A percentile compares a stretch with the other conserved stretches of the same genome.
Evolutionary conservation across 306 rosid genomes (phyloP).

Genomic region (Vicia villosa): DNA sequence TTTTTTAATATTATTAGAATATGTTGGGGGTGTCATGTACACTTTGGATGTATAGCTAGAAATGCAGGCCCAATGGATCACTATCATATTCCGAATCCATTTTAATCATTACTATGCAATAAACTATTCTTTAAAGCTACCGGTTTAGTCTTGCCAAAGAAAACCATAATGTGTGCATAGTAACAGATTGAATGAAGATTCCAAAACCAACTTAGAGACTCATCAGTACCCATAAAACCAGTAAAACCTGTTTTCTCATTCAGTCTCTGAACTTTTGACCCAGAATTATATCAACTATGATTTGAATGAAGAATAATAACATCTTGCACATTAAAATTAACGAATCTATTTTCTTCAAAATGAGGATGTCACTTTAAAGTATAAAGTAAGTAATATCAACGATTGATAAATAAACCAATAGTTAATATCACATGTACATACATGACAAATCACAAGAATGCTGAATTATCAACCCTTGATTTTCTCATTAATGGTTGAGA

Average conservation of each 20-base stretch:
- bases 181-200: background rate
- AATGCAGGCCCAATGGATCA: no score
- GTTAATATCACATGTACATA: conserved; percentile 6
- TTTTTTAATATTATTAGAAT: no score
- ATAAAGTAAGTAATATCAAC: conserved; percentile 22
- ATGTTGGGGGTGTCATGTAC: no score
- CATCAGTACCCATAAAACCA: background rate
- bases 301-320: conserved; percentile 17
- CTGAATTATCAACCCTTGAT: conserved; percentile 8
- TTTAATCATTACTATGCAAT: no score
- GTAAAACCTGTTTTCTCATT: background rate
- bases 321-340: background rate
- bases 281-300: background rate
- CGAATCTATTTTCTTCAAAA: background rate
- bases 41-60: no score
- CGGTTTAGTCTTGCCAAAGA: no score
- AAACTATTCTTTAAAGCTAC: no score
- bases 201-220: background rate
- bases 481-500: conserved; percentile 5
- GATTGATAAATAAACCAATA: conserved; percentile 3
- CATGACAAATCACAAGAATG: background rate
- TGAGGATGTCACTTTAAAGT: background rate
- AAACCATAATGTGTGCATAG: no score
- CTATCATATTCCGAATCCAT: no score
- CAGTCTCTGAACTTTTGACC: background rate